phyloP scores from a whole-genome alignment of 371 early-diverging fungal species.

The Rhizopus arrhizus region DNA sequence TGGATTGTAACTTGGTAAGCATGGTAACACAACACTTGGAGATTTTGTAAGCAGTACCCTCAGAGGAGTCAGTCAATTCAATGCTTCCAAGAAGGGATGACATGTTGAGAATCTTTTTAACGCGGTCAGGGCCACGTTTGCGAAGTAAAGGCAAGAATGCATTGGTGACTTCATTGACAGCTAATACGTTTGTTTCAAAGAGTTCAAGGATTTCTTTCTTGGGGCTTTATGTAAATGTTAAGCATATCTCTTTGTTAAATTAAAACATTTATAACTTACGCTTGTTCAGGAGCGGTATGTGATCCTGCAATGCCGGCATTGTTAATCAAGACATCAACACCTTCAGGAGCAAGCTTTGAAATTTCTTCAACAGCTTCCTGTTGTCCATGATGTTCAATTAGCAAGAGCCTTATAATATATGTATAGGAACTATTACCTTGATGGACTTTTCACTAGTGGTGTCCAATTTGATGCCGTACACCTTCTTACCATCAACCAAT shows the following conservation, averaged over 20 bases:
- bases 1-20: conserved; percentile 10
- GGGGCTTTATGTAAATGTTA: neutral
- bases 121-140: conserved; percentile 19
- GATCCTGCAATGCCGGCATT: conserved; percentile 34
- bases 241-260: too few relatives aligned
- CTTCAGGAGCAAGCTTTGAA: too few relatives aligned
- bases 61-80: neutral
- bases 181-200: conserved; percentile 9
- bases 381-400: too few relatives aligned
- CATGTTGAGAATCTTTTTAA: conserved; percentile 18
- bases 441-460: too few relatives aligned
- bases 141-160: conserved; percentile 16
- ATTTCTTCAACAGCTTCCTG: too few relatives aligned
- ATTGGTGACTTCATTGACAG: conserved; percentile 9
- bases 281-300: too few relatives aligned
- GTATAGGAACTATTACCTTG: too few relatives aligned
- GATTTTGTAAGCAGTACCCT: conserved; percentile 9
- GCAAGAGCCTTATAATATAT: too few relatives aligned
- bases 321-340: conserved; percentile 33
- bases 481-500: too few relatives aligned
- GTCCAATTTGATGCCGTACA: too few relatives aligned
- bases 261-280: too few relatives aligned
- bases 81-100: conserved; percentile 12
- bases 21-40: conserved; percentile 22
- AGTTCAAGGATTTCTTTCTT: neutral